Evolutionary conservation across 148 eudicot species (phyloP), one percentile per base, ranked within the genome.

Genomic region (Dysphania ambrosioides): DNA sequence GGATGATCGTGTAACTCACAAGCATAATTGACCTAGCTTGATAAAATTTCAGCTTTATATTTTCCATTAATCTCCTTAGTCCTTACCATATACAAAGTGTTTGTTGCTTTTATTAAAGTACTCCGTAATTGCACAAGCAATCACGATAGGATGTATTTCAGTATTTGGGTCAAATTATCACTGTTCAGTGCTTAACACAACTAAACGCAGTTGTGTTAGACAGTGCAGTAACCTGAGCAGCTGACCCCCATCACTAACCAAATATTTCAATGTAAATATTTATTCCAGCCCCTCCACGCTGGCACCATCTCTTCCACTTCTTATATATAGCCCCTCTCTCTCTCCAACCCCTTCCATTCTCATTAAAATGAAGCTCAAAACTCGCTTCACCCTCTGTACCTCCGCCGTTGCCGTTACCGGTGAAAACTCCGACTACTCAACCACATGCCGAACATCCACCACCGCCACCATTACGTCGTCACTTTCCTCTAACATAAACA

Each of bases 361-460:
- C 19, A 26, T 19, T 27, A 56, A 40, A 18, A 86, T 86, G 89
- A 82, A 82, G 61, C 56, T 82, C 51, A 64, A 62, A 70, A 42
- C 56, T 6, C 79, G 80, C 8, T 65, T 83, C 30, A 71, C 79
- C 58, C 59, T 81, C 18, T 79, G 83, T 51, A 81, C 80, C 4
- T 66, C 82, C 81, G 75, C 78, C 68, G 60, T 81, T 70, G 26
- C 79, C 68, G 60, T 81, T 70, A n/a, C 79, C 71, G 69, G 70
- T 41, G 74, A 57, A 40, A 70, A 66, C 16, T 57, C 72, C 35
- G 38, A 57, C 44, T 12, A 35, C 5, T 60, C 12, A 6, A 7
- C 79, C n/a, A n/a, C n/a, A n/a, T n/a, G 27, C 36, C 70, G 26
- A 26, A 38, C 49, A 0, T 26, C 78, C 24, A 72, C 71, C 18